Conservation (phyloP, 257 asterid genomes). For the Henckelia pumila region DNA sequence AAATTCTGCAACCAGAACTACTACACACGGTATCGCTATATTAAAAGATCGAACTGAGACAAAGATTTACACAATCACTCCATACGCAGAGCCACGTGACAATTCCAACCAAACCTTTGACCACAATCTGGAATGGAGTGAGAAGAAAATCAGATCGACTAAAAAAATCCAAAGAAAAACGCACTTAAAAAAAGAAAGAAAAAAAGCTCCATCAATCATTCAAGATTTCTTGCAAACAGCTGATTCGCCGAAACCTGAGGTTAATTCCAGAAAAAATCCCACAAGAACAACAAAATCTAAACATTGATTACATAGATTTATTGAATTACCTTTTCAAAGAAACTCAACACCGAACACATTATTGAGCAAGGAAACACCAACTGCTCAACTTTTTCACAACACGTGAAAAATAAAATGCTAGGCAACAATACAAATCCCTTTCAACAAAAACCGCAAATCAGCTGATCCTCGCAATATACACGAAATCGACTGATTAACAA, state of each 20-base stretch:
- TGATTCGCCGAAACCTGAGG: not conserved
- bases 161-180: not conserved
- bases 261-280: not conserved
- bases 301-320: not conserved
- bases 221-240: not conserved
- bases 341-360: constrained; percentile 9
- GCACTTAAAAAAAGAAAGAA: not conserved
- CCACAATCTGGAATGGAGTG: constrained; percentile 38
- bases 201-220: not conserved
- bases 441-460: constrained; percentile 13
- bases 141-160: constrained; percentile 7
- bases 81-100: constrained; percentile 58
- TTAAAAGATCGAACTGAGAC: constrained; percentile 28
- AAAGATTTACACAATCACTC: constrained; percentile 28
- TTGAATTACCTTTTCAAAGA: constrained; percentile 3
- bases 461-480: constrained; percentile 16
- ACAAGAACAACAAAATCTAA: not conserved
- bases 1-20: constrained; percentile 16
- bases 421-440: constrained; percentile 9
- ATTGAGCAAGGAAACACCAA: constrained; percentile 17
- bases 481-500: constrained; percentile 23
- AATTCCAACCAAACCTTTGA: constrained; percentile 23
- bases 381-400: not conserved
- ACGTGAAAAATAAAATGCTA: constrained; percentile 7
- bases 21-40: constrained; percentile 16